phyloP scores from a whole-genome alignment of 306 rosid species.

The Herpetospermum pedunculosum region DNA sequence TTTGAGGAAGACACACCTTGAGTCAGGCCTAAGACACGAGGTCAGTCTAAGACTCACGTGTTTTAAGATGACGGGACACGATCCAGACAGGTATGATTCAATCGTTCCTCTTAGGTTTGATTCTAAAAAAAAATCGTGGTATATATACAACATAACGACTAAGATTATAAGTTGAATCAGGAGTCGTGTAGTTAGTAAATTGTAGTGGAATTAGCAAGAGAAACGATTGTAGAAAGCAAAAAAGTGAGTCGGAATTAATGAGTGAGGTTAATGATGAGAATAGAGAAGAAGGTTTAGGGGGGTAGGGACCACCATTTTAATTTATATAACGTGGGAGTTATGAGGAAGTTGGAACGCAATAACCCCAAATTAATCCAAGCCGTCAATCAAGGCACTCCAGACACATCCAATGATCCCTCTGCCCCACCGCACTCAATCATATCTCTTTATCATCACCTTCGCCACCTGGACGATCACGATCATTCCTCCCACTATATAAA shows the following conservation, averaged over 20 bases:
- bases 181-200: no score
- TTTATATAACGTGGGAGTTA: constrained; percentile 7
- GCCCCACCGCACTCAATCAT: constrained; percentile 9
- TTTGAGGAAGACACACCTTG: no score
- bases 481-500: not conserved
- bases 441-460: constrained; percentile 4
- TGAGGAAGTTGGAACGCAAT: not conserved
- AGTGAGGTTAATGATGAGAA: not conserved
- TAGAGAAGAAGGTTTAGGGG: not conserved
- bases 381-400: constrained; percentile 8
- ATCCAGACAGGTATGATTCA: no score
- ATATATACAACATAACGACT: no score
- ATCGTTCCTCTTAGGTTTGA: no score
- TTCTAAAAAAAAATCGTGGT: no score
- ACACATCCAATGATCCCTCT: not conserved
- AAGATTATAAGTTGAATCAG: no score
- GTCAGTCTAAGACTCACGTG: no score
- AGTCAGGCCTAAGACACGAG: no score
- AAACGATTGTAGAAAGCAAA: not conserved
- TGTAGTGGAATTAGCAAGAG: no score
- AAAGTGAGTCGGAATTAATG: not conserved
- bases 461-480: not conserved
- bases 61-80: no score
- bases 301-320: not conserved
- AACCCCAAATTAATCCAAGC: not conserved